These are phyloP conservation scores for Oryza meyeriana DNA, from an alignment of 176 grass and related monocot species.

Conservation along the genomic window DNA sequence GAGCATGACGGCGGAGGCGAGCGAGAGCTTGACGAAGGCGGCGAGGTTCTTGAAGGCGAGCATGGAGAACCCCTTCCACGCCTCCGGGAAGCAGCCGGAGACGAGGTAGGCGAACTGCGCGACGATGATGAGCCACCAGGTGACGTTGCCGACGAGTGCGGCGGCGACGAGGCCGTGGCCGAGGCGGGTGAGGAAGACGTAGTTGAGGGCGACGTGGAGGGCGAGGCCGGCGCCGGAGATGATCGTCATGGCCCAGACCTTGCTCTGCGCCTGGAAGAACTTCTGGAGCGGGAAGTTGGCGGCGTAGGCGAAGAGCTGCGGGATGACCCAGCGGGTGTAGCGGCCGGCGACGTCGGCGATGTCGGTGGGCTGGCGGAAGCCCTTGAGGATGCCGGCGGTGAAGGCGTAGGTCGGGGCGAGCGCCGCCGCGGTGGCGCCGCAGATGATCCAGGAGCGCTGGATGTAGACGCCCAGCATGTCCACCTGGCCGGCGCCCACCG, in stretches of 20 bases:
- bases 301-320: constrained; percentile 63
- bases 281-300: constrained; percentile 76
- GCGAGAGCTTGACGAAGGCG: constrained; percentile 55
- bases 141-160: constrained; percentile 46
- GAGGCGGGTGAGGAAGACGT: constrained; percentile 41
- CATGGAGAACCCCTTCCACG: constrained; percentile 49
- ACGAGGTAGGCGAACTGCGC: constrained; percentile 51
- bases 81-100: constrained; percentile 45
- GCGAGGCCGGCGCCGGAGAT: constrained; percentile 51
- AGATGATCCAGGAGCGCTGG: constrained; percentile 65
- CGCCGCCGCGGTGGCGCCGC: constrained; percentile 7
- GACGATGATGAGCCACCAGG: constrained; percentile 49
- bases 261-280: constrained; percentile 70
- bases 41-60: constrained; percentile 46
- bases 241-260: constrained; percentile 56
- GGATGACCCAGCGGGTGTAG: constrained; percentile 43
- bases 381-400: constrained; percentile 41
- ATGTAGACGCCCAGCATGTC: constrained; percentile 60
- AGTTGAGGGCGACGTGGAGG: constrained; percentile 54
- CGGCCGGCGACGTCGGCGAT: constrained; percentile 38
- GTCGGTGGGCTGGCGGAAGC: constrained; percentile 39
- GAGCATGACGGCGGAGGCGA: constrained; percentile 70
- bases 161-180: constrained; percentile 42
- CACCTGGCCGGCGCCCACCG: constrained; percentile 48
- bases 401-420: constrained; percentile 50